Evolutionary conservation across 305 asterid species (phyloP).

Genomic region (Fraxinus platypoda): DNA sequence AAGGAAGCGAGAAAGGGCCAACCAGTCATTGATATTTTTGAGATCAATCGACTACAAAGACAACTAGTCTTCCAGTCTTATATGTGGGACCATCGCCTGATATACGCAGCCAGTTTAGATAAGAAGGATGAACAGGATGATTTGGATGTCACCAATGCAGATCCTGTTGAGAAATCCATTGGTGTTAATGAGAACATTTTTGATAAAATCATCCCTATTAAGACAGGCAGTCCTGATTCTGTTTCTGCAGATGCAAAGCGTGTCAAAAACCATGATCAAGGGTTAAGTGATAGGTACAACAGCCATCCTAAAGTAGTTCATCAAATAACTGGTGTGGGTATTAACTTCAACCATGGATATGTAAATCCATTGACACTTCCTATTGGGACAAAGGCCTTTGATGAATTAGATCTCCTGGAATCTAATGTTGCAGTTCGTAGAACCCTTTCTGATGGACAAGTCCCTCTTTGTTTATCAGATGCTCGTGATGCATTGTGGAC

Average conservation of each 20-base stretch:
- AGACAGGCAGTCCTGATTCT: slow-evolving; percentile 35
- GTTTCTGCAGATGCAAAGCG: slow-evolving; percentile 34
- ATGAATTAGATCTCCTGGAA: slow-evolving; percentile 41
- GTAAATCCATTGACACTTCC: slow-evolving; percentile 31
- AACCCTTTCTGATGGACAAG: slow-evolving; percentile 66
- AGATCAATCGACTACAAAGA: slow-evolving; percentile 74
- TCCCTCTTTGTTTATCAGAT: slow-evolving; percentile 67
- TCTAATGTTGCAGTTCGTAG: slow-evolving; percentile 42
- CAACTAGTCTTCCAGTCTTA: slow-evolving; percentile 80
- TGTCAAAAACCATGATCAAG: slow-evolving; percentile 37
- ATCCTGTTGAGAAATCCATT: slow-evolving; percentile 36
- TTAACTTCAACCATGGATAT: slow-evolving; percentile 27
- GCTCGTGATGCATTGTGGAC: slow-evolving; percentile 95
- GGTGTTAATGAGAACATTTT: slow-evolving; percentile 35
- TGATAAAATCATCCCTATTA: slow-evolving; percentile 32
- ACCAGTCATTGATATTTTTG: slow-evolving; percentile 71
- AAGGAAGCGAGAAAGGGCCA: slow-evolving; percentile 62
- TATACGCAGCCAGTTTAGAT: slow-evolving; percentile 54
- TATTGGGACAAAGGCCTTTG: slow-evolving; percentile 32
- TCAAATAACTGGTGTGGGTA: slow-evolving; percentile 27
- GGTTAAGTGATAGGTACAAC: slow-evolving; percentile 20
- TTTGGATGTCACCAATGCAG: slow-evolving; percentile 33
- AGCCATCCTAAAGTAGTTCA: slow-evolving; percentile 35
- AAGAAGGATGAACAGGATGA: slow-evolving; percentile 34
- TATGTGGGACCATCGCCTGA: slow-evolving; percentile 87